Conservation (phyloP, 2,329 filamentous ascomycete species). For the Epichloe gansuensis region DNA sequence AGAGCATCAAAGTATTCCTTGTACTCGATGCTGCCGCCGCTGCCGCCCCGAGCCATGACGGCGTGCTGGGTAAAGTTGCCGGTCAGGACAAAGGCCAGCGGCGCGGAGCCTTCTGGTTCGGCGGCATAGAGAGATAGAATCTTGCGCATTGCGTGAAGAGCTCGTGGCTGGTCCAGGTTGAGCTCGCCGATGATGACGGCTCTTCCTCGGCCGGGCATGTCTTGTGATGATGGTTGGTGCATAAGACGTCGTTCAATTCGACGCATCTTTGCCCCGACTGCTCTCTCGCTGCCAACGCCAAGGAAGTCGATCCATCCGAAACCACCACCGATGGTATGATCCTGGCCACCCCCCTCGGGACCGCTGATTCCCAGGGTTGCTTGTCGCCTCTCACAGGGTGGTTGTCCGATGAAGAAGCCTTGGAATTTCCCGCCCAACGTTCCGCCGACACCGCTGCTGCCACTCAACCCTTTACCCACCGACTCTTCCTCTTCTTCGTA, state of each 20-base stretch:
- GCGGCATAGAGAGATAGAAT: conserved; percentile 63
- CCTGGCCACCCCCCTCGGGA: conserved; percentile 37
- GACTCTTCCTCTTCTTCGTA: conserved; percentile 85
- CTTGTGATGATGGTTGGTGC: conserved; percentile 22
- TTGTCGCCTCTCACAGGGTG: conserved; percentile 75
- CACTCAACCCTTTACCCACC: conserved; percentile 55
- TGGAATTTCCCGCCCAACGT: conserved; percentile 87
- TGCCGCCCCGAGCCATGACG: conserved; percentile 54
- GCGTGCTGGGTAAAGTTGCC: conserved; percentile 68
- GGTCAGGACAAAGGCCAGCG: conserved; percentile 68
- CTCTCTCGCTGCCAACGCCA: conserved; percentile 79
- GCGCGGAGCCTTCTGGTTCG: conserved; percentile 49
- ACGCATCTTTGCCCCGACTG: conserved; percentile 71
- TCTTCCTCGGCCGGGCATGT: conserved; percentile 31
- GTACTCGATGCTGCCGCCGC: conserved; percentile 81
- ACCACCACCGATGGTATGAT: conserved; percentile 57
- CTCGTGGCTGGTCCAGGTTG: conserved; percentile 73
- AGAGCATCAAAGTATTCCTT: conserved; percentile 92
- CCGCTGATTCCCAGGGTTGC: conserved; percentile 62
- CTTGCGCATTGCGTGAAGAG: conserved; percentile 66
- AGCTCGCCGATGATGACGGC: conserved; percentile 75
- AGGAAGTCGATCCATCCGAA: conserved; percentile 98
- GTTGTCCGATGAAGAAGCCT: conserved; percentile 80
- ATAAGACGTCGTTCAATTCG: conserved; percentile 61
- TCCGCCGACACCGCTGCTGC: conserved; percentile 72